Percentiles rank a stretch among this genome's conserved stretches.
Evolutionary conservation across 2,329 filamentous ascomycete genomes (phyloP).

Genomic region (Diaporthe sp.): DNA sequence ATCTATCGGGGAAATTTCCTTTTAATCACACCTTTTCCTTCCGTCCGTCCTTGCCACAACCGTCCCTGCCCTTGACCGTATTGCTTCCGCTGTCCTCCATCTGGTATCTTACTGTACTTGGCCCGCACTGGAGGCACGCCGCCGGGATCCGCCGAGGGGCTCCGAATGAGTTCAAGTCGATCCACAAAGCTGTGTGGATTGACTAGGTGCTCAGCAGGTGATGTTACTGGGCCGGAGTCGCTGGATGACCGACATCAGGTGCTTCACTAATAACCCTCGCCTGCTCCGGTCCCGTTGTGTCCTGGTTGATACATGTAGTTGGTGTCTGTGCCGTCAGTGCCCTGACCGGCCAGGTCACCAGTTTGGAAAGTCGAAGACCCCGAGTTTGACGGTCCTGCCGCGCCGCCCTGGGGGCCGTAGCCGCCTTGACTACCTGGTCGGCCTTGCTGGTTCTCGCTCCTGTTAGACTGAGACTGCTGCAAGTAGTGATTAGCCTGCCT

Average conservation of each 20-base stretch:
- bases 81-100: not conserved
- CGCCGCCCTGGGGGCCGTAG: constrained; percentile 57
- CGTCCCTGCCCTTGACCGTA: constrained; percentile 12
- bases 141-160: not conserved
- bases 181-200: not conserved
- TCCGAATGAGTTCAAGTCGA: not conserved
- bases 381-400: constrained; percentile 50
- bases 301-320: constrained; percentile 67
- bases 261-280: constrained; percentile 60
- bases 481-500: constrained; percentile 41
- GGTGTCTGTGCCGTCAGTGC: constrained; percentile 54
- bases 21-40: constrained; percentile 24
- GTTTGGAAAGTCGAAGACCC: constrained; percentile 55
- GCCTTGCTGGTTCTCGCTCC: constrained; percentile 65
- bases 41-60: not conserved
- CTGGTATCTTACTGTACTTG: constrained; percentile 10
- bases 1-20: constrained; percentile 32
- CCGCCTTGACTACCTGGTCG: constrained; percentile 62
- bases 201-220: not conserved
- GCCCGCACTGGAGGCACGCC: not conserved
- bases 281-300: constrained; percentile 67
- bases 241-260: not conserved
- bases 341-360: constrained; percentile 55
- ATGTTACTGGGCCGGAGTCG: not conserved
- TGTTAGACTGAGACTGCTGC: constrained; percentile 82